Evolutionary conservation across 2,329 filamentous ascomycete species (phyloP).

Genomic region (Fusarium circinatum): DNA sequence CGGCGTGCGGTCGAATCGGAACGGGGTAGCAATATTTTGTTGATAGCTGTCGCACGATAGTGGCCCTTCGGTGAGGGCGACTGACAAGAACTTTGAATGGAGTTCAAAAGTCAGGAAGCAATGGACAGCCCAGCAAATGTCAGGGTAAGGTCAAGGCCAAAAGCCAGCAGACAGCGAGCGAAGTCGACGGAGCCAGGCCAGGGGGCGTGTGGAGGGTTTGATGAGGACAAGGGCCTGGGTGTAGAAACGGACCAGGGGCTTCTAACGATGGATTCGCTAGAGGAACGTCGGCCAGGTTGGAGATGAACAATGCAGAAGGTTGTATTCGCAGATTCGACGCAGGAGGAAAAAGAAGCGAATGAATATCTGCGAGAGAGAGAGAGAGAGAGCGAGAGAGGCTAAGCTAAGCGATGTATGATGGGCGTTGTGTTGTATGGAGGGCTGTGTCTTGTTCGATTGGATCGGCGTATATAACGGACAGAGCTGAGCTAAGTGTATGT

Average conservation of each 20-base stretch:
- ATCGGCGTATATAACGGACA: constrained; percentile 27
- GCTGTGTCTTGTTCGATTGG: constrained; percentile 20
- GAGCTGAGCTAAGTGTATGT: constrained; percentile 7
- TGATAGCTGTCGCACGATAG: constrained; percentile 33
- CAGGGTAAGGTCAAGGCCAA: constrained; percentile 23
- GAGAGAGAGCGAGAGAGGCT: background rate
- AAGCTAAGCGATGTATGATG: constrained; percentile 26
- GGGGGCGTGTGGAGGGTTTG: constrained; percentile 44
- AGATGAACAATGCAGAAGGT: constrained; percentile 8
- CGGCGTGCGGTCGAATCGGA: constrained; percentile 18
- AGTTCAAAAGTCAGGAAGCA: constrained; percentile 30
- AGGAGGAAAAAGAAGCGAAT: constrained; percentile 30
- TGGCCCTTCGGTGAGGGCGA: constrained; percentile 34
- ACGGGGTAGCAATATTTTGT: constrained; percentile 26
- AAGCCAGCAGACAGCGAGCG: constrained; percentile 24
- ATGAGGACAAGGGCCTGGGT: constrained; percentile 42
- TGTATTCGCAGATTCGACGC: constrained; percentile 5
- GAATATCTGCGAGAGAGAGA: constrained; percentile 11
- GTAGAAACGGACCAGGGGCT: constrained; percentile 35
- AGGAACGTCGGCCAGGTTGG: constrained; percentile 29
- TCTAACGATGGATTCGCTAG: constrained; percentile 34
- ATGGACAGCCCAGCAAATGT: constrained; percentile 23
- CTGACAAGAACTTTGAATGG: constrained; percentile 29
- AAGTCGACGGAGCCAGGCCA: constrained; percentile 36
- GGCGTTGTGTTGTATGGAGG: constrained; percentile 16